Percentiles rank a stretch among this genome's conserved stretches.
Conservation (phyloP, 106 monocot species). For the Apostasia shenzhenica region DNA sequence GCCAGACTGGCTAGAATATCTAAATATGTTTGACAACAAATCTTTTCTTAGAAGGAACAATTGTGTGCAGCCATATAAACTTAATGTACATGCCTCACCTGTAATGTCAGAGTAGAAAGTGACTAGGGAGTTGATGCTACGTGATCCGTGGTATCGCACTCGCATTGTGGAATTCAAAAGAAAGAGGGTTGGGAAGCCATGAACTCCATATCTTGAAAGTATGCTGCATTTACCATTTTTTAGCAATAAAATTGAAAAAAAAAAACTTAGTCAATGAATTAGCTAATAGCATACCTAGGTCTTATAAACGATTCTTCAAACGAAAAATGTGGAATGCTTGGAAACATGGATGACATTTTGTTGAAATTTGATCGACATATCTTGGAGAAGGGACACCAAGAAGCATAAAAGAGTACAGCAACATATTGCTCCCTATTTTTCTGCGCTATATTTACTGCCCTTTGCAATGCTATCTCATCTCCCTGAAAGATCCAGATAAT, state of each 20-base stretch:
- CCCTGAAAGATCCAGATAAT: constrained; percentile 27
- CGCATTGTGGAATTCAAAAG: constrained; percentile 84
- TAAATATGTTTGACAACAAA: too few species aligned
- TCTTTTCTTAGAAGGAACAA: too few species aligned
- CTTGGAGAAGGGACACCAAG: constrained; percentile 96
- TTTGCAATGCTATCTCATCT: constrained; percentile 55
- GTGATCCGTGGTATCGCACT: constrained; percentile 76
- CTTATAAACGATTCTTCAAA: constrained; percentile 81
- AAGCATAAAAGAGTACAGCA: constrained; percentile 82
- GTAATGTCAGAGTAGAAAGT: constrained; percentile 74
- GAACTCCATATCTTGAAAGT: constrained; percentile 78
- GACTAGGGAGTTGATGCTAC: constrained; percentile 51
- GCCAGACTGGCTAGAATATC: too few species aligned
- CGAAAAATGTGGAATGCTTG: constrained; percentile 68
- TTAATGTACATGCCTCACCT: constrained; percentile 18
- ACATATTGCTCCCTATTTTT: constrained; percentile 41
- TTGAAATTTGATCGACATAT: constrained; percentile 55
- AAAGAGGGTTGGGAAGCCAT: constrained; percentile 88
- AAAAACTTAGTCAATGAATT: too few species aligned
- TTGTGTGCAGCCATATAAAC: too few species aligned
- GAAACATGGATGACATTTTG: constrained; percentile 53
- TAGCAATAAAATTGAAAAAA: too few species aligned
- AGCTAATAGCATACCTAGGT: constrained; percentile 46
- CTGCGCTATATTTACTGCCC: constrained; percentile 51
- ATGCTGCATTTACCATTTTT: constrained; percentile 33